Evolutionary conservation across 2,329 filamentous ascomycete genomes (phyloP).

Genomic region (Furcasterigmium sp.): DNA sequence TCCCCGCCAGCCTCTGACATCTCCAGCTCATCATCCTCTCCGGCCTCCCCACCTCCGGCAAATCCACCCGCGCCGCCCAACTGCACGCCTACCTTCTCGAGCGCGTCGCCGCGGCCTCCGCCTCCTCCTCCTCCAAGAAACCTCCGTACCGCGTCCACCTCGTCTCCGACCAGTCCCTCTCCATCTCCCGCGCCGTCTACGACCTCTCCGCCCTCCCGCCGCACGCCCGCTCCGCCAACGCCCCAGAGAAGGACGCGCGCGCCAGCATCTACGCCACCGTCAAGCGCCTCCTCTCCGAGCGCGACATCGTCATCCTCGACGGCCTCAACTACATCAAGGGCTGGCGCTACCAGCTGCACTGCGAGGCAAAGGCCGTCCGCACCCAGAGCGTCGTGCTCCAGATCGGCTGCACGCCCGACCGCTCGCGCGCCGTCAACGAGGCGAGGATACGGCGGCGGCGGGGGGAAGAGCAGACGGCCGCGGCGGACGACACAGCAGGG

Average conservation of each 20-base stretch:
- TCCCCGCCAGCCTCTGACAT: neutral
- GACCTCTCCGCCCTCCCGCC: conserved; percentile 50
- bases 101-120: conserved; percentile 41
- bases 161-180: conserved; percentile 67
- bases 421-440: conserved; percentile 54
- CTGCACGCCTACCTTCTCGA: conserved; percentile 59
- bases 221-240: conserved; percentile 64
- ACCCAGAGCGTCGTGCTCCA: conserved; percentile 73
- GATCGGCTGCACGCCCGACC: conserved; percentile 51
- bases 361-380: conserved; percentile 74
- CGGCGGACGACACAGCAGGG: conserved; percentile 33
- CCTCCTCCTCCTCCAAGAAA: conserved; percentile 11
- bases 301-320: conserved; percentile 75
- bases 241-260: conserved; percentile 75
- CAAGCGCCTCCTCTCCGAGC: conserved; percentile 66
- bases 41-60: conserved; percentile 63
- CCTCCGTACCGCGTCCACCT: conserved; percentile 59
- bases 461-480: conserved; percentile 2
- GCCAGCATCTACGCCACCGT: conserved; percentile 72
- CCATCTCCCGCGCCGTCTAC: conserved; percentile 67
- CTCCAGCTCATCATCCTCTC: conserved; percentile 60
- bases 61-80: conserved; percentile 61
- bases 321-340: conserved; percentile 86
- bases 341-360: conserved; percentile 81
- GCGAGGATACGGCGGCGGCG: conserved; percentile 37